These are phyloP conservation scores for Penicillium italicum DNA, from an alignment of 2,329 filamentous ascomycete genomes.

Conservation along the genomic window DNA sequence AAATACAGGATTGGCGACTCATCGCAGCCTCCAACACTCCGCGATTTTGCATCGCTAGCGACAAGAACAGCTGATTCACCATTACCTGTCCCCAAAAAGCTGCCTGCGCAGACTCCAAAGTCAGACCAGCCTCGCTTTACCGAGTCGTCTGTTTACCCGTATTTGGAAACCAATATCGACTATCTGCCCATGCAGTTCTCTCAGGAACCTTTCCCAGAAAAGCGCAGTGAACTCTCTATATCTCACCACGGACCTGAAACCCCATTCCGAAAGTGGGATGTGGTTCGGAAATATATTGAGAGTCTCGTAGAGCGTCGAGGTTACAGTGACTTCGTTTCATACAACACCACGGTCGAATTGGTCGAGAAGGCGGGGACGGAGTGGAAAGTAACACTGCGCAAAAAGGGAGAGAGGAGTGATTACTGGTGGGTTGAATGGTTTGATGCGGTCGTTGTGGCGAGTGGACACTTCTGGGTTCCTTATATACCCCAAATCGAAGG, in stretches of 20 bases:
- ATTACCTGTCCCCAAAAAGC: neutral
- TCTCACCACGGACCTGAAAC: neutral
- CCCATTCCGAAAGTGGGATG: neutral
- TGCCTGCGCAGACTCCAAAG: neutral
- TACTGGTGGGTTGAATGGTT: slow-evolving; percentile 1
- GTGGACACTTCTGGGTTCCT: slow-evolving; percentile 1
- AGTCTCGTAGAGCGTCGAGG: neutral
- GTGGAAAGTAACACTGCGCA: neutral
- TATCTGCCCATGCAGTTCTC: neutral
- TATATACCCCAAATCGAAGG: neutral
- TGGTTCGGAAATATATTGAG: neutral
- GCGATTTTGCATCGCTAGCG: neutral
- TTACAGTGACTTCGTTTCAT: neutral
- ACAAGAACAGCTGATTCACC: neutral
- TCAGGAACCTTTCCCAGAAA: neutral
- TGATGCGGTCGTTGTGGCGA: neutral
- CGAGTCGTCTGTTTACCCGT: neutral
- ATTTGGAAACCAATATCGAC: neutral
- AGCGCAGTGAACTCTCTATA: neutral
- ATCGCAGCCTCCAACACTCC: neutral
- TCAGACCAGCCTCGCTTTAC: neutral
- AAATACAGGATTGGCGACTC: neutral
- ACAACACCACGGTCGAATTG: neutral
- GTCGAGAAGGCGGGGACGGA: neutral
- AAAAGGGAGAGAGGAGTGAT: neutral